Percentiles rank a stretch among this genome's conserved stretches.
These are phyloP conservation scores for Cyathus striatus DNA, from an alignment of 768 basidiomycete species.

Conservation along the genomic window DNA sequence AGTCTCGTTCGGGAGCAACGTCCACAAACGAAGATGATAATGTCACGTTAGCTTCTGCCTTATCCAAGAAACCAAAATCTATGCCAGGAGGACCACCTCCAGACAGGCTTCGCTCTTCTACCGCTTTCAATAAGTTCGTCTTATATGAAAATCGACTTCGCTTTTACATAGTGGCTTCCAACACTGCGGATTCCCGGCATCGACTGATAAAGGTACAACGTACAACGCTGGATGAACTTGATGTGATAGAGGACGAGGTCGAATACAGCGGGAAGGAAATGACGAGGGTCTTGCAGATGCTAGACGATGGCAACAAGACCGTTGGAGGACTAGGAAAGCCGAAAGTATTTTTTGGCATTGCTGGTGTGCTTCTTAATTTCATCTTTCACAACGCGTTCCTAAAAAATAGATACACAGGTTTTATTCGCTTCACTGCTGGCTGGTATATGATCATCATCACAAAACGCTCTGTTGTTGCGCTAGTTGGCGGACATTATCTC, in stretches of 20 bases:
- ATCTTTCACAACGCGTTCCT: background rate
- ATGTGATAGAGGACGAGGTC: conserved; percentile 81
- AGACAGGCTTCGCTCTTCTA: conserved; percentile 2
- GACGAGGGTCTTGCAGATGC: conserved; percentile 87
- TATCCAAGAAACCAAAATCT: background rate
- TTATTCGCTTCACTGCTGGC: conserved; percentile 90
- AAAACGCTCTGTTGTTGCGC: conserved; percentile 86
- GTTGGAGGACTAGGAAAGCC: conserved; percentile 83
- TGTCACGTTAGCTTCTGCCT: background rate
- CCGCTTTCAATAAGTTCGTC: conserved; percentile 77
- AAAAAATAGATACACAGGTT: conserved; percentile 49
- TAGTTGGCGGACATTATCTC: conserved; percentile 92
- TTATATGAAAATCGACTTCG: conserved; percentile 90
- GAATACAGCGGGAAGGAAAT: conserved; percentile 89
- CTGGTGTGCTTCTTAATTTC: conserved; percentile 40
- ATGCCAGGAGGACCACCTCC: background rate
- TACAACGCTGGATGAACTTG: conserved; percentile 68
- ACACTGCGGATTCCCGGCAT: conserved; percentile 82
- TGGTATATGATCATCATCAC: conserved; percentile 94
- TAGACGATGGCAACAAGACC: conserved; percentile 89
- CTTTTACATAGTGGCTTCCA: conserved; percentile 90
- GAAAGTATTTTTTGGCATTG: conserved; percentile 77
- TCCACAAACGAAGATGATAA: no score
- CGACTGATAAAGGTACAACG: conserved; percentile 93
- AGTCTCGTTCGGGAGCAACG: no score